Percentiles rank a stretch among this genome's conserved stretches.
These are phyloP conservation scores for Microdochium paspali DNA, from an alignment of 2,329 filamentous ascomycete genomes.

Conservation along the genomic window DNA sequence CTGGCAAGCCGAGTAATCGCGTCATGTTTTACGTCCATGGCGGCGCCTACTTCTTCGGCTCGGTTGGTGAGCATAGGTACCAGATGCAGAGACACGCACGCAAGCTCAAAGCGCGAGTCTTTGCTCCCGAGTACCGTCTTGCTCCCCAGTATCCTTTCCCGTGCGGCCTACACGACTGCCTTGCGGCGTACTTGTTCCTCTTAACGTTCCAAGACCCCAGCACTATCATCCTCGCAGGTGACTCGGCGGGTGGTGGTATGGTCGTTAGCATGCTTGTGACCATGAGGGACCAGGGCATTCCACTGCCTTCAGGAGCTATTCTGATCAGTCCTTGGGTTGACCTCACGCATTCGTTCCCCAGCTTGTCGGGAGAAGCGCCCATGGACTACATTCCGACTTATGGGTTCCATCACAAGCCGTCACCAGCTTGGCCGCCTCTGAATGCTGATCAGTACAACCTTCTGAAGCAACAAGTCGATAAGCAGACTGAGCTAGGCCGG, in stretches of 20 bases:
- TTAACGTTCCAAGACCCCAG: conserved; percentile 66
- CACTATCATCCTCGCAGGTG: conserved; percentile 80
- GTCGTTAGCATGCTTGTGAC: conserved; percentile 69
- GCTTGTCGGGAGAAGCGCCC: conserved; percentile 61
- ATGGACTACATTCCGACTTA: conserved; percentile 81
- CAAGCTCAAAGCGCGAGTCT: conserved; percentile 82
- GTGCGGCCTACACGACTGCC: conserved; percentile 80
- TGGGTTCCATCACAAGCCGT: conserved; percentile 88
- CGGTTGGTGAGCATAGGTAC: conserved; percentile 94
- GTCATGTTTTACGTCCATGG: conserved; percentile 94
- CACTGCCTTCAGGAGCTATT: conserved; percentile 80
- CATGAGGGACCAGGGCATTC: conserved; percentile 72
- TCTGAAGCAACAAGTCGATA: conserved; percentile 40
- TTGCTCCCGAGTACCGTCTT: conserved; percentile 80
- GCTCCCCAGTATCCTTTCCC: conserved; percentile 94
- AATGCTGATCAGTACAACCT: conserved; percentile 63
- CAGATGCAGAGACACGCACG: conserved; percentile 93
- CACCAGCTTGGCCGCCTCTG: conserved; percentile 83
- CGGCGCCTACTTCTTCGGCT: conserved; percentile 91
- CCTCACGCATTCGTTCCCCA: conserved; percentile 90
- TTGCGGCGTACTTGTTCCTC: conserved; percentile 80
- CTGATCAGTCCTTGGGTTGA: conserved; percentile 95
- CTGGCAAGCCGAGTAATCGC: conserved; percentile 51
- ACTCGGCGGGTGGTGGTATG: conserved; percentile 92
- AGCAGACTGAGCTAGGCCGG: conserved; percentile 19